Percentiles rank a stretch among this genome's conserved stretches.
Evolutionary conservation across 352 stramenopile species (phyloP).

Genomic region (Pythium brachiatum): DNA sequence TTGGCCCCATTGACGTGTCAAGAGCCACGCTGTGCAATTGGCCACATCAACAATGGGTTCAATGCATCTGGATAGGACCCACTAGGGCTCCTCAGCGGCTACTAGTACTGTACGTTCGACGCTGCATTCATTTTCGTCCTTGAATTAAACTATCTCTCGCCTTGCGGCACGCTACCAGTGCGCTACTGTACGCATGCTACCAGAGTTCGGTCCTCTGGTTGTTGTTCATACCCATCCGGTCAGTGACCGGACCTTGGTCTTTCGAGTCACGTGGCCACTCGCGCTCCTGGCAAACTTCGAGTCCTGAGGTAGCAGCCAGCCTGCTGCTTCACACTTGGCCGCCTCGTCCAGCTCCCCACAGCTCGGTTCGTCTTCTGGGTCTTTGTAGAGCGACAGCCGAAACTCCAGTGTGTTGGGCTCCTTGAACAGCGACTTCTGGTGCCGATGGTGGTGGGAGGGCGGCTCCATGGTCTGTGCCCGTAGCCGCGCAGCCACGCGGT

Average conservation of each 20-base stretch:
- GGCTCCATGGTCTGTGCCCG: constrained; percentile 21
- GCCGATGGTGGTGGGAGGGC: neutral
- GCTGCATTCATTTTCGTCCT: no score
- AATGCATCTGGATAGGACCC: no score
- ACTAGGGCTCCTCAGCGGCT: no score
- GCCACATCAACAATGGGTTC: no score
- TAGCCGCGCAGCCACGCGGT: neutral
- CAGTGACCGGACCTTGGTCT: neutral
- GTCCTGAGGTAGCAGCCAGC: neutral
- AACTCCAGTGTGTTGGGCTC: constrained; percentile 20
- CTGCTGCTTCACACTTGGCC: neutral
- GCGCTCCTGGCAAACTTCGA: neutral
- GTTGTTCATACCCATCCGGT: neutral
- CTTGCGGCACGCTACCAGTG: neutral
- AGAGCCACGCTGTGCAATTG: no score
- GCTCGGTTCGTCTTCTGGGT: constrained; percentile 11
- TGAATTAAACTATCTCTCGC: no score
- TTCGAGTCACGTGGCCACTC: neutral
- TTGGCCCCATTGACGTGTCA: no score
- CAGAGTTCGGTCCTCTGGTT: neutral
- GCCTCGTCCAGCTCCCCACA: neutral
- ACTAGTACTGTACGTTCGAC: no score
- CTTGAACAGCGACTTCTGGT: constrained; percentile 12
- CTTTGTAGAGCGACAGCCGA: constrained; percentile 16
- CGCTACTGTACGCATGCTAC: neutral